Conservation (phyloP, 2,329 filamentous ascomycete species). For the Exophiala bonariae region DNA sequence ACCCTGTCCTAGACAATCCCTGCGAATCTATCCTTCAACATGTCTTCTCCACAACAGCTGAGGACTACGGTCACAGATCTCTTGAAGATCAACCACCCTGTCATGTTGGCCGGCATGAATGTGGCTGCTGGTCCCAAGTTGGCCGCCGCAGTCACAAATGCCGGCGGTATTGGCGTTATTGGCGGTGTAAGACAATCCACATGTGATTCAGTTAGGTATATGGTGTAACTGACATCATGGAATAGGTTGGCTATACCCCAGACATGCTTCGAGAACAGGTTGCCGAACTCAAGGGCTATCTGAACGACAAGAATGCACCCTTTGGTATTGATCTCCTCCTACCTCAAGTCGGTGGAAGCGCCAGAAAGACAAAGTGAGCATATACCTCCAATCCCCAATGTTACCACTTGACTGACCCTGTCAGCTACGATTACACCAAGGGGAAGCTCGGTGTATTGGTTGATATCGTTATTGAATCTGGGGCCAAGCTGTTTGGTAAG, state of each 20-base stretch:
- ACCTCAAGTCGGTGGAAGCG: slow-evolving; percentile 90
- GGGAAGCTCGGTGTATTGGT: slow-evolving; percentile 91
- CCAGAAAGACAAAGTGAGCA: slow-evolving; percentile 85
- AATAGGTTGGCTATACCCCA: slow-evolving; percentile 74
- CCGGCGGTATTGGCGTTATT: slow-evolving; percentile 93
- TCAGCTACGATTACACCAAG: slow-evolving; percentile 99
- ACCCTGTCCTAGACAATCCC: background rate
- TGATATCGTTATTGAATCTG: slow-evolving; percentile 88
- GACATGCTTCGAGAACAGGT: slow-evolving; percentile 97
- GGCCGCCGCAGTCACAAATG: slow-evolving; percentile 94
- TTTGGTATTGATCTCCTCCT: slow-evolving; percentile 94
- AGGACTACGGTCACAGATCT: slow-evolving; percentile 92
- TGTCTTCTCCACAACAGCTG: slow-evolving; percentile 68
- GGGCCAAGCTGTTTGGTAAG: slow-evolving; percentile 74
- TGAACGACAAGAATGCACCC: slow-evolving; percentile 87
- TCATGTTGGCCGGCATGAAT: slow-evolving; percentile 98
- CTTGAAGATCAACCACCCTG: slow-evolving; percentile 94
- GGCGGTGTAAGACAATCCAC: slow-evolving; percentile 64
- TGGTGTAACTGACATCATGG: too few relatives aligned
- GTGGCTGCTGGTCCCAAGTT: slow-evolving; percentile 95
- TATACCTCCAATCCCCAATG: too few relatives aligned
- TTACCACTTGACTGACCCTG: too few relatives aligned
- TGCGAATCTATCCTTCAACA: slow-evolving; percentile 13
- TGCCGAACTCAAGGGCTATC: slow-evolving; percentile 83
- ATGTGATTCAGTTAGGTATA: background rate